Evolutionary conservation across 257 asterid species (phyloP).

Genomic region (Penstemon davidsonii): DNA sequence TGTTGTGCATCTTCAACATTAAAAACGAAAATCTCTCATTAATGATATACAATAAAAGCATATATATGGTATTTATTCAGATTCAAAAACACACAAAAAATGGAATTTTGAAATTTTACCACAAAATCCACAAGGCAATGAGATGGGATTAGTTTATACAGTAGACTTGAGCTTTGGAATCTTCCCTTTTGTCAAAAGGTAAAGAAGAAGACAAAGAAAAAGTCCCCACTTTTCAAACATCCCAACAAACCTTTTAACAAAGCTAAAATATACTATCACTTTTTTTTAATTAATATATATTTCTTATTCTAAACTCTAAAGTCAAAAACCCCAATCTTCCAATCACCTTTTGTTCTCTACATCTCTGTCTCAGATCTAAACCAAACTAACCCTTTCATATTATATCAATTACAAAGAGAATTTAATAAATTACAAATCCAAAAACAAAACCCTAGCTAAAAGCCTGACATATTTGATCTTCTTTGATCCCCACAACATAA

Average conservation of each 20-base stretch:
- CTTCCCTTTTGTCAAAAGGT: slow-evolving; percentile 52
- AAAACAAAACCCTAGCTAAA: neutral
- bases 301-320: slow-evolving; percentile 29
- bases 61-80: neutral
- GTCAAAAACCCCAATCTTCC: slow-evolving; percentile 58
- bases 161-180: slow-evolving; percentile 41
- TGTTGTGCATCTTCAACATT: neutral
- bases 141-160: slow-evolving; percentile 14
- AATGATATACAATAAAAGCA: neutral
- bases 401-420: too few relatives aligned
- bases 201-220: slow-evolving; percentile 62
- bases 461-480: too few relatives aligned
- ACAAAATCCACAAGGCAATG: neutral
- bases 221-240: slow-evolving; percentile 48
- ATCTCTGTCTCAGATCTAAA: slow-evolving; percentile 43
- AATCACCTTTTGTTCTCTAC: slow-evolving; percentile 44
- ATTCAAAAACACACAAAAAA: neutral
- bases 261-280: slow-evolving; percentile 20
- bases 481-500: neutral
- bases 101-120: too few relatives aligned
- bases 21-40: neutral
- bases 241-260: slow-evolving; percentile 38
- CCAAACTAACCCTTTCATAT: slow-evolving; percentile 15
- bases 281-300: slow-evolving; percentile 8
- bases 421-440: neutral